These are phyloP conservation scores for Fusarium napiforme DNA, from an alignment of 2,329 filamentous ascomycete species.

Conservation along the genomic window DNA sequence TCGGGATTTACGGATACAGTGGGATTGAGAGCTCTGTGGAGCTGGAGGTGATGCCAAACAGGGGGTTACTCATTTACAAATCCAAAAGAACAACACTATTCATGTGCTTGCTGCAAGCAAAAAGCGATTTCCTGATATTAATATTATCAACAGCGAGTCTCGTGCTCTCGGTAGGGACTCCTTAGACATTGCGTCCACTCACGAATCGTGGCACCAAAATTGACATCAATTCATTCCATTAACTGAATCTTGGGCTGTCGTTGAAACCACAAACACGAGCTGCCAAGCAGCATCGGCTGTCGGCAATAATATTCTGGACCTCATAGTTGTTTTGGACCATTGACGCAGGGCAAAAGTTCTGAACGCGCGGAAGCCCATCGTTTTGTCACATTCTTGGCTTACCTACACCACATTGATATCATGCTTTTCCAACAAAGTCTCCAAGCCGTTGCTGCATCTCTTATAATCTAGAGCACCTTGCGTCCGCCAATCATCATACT, in stretches of 20 bases:
- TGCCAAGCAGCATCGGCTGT: slow-evolving; percentile 30
- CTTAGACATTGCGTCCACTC: neutral
- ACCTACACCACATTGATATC: neutral
- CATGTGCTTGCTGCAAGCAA: neutral
- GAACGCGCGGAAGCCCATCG: slow-evolving; percentile 42
- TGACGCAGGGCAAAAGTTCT: slow-evolving; percentile 32
- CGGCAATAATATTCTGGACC: slow-evolving; percentile 29
- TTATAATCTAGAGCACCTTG: slow-evolving; percentile 39
- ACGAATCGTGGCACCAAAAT: neutral
- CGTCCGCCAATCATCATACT: slow-evolving; percentile 46
- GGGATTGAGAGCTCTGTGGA: neutral
- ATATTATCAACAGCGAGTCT: neutral
- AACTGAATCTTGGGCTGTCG: neutral
- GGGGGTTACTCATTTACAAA: slow-evolving; percentile 7
- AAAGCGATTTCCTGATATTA: slow-evolving; percentile 17
- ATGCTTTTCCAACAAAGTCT: slow-evolving; percentile 23
- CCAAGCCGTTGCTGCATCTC: slow-evolving; percentile 34
- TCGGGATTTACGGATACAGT: no score
- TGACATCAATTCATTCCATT: slow-evolving; percentile 17
- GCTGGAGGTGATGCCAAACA: slow-evolving; percentile 3
- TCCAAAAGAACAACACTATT: slow-evolving; percentile 2
- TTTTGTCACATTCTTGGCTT: slow-evolving; percentile 40
- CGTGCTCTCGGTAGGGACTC: neutral
- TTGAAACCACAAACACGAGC: slow-evolving; percentile 11
- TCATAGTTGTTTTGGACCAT: slow-evolving; percentile 49